These are phyloP conservation scores for Actinidia arguta DNA, from an alignment of 179 eudicot species.

Conservation along the genomic window DNA sequence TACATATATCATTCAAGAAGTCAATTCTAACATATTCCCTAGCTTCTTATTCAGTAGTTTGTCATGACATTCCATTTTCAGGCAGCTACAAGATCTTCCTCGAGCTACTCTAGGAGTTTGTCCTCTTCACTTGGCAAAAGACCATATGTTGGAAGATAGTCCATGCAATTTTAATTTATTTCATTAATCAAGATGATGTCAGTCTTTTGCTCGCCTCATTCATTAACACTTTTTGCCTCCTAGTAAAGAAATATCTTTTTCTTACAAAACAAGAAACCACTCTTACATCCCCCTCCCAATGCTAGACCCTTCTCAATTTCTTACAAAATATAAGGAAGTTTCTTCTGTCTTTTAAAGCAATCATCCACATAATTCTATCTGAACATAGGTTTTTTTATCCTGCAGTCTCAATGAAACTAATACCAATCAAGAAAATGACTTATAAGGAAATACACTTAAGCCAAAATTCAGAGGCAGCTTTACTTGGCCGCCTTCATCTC, in stretches of 20 bases:
- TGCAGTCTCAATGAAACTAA: slow-evolving; percentile 54
- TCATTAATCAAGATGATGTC: background rate
- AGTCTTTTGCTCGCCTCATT: background rate
- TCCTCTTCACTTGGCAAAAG: background rate
- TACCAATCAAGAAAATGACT: slow-evolving; percentile 19
- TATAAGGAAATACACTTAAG: background rate
- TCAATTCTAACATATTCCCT: slow-evolving; percentile 6
- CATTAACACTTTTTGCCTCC: background rate
- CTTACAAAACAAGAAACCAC: no score
- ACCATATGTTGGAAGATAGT: background rate
- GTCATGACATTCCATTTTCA: background rate
- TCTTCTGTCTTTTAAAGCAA: slow-evolving; percentile 74
- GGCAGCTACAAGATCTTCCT: background rate
- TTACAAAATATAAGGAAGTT: slow-evolving; percentile 82
- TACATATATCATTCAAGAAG: no score
- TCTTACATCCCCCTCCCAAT: no score
- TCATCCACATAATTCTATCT: slow-evolving; percentile 88
- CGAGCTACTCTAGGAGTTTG: background rate
- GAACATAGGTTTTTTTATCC: slow-evolving; percentile 91
- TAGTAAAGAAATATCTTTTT: background rate
- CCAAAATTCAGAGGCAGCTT: slow-evolving; percentile 1
- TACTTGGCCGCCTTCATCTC: slow-evolving; percentile 95
- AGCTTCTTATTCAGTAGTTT: background rate
- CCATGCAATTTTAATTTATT: background rate
- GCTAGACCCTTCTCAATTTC: slow-evolving; percentile 72